Conservation (phyloP, 345 rosid species). For the Eucalyptus shirleyi region DNA sequence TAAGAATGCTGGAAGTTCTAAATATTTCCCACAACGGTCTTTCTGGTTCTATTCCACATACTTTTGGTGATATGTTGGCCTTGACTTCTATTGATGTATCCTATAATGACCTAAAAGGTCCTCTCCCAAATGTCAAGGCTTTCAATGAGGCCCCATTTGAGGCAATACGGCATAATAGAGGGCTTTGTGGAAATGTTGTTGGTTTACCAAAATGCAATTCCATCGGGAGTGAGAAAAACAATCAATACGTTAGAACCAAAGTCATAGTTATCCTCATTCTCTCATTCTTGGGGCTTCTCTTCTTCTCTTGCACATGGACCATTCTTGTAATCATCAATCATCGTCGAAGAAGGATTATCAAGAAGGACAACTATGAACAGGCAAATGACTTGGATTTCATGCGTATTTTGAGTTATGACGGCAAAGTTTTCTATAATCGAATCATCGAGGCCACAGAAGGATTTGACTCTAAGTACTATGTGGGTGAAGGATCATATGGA, state of each 20-base stretch:
- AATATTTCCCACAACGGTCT: not conserved
- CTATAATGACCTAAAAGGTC: not conserved
- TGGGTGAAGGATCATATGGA: not conserved
- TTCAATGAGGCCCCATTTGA: not conserved
- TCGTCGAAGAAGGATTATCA: not conserved
- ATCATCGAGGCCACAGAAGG: not conserved
- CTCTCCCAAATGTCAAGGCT: not conserved
- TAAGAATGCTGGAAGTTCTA: not conserved
- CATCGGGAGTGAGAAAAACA: not conserved
- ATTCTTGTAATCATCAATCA: not conserved
- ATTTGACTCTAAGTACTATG: not conserved
- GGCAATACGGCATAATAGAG: not conserved
- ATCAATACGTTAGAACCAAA: not conserved
- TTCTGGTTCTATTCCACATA: not conserved
- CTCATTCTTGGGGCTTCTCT: not conserved
- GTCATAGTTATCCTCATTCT: not conserved
- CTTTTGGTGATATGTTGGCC: not conserved
- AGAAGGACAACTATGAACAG: accelerated
- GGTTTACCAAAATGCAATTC: not conserved
- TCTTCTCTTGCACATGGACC: not conserved
- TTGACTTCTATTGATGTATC: not conserved
- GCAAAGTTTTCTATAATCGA: not conserved
- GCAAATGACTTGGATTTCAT: not conserved
- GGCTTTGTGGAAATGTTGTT: not conserved
- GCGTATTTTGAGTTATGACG: not conserved